Evolutionary conservation across 2,329 filamentous ascomycete species (phyloP).

Genomic region (Tolypocladium tropicale): DNA sequence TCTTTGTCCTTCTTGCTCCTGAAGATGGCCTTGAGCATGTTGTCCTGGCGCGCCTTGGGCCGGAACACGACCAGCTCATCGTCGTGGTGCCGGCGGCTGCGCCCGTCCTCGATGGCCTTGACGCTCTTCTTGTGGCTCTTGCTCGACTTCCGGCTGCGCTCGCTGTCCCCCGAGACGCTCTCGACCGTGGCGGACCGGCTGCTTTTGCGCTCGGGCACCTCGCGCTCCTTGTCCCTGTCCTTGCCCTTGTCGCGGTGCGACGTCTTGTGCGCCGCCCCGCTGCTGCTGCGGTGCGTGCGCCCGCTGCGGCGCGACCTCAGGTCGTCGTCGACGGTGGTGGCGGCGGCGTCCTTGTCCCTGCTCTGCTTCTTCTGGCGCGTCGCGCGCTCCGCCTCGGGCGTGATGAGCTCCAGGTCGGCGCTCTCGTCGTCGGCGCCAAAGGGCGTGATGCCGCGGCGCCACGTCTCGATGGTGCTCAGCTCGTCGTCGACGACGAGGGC

Average conservation of each 20-base stretch:
- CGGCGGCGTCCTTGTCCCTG: too few species aligned
- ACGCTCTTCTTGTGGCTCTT: conserved; percentile 19
- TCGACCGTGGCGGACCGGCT: conserved; percentile 8
- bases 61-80: conserved; percentile 30
- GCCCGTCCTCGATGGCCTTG: conserved; percentile 25
- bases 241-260: conserved; percentile 11
- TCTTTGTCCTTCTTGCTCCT: conserved; percentile 44
- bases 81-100: conserved; percentile 19
- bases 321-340: conserved; percentile 21
- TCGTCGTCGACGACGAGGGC: conserved; percentile 48
- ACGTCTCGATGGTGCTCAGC: conserved; percentile 46
- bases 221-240: conserved; percentile 11
- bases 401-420: conserved; percentile 47
- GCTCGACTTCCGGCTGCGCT: conserved; percentile 20
- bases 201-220: background rate
- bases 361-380: conserved; percentile 22
- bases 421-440: conserved; percentile 31
- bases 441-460: conserved; percentile 45
- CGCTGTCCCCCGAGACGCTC: conserved; percentile 20
- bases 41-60: conserved; percentile 35
- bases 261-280: conserved; percentile 10
- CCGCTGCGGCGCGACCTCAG: conserved; percentile 24
- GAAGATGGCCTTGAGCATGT: conserved; percentile 49
- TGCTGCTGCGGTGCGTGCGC: conserved; percentile 17
- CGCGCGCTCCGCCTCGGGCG: conserved; percentile 40